These are phyloP conservation scores for Corymbia calophylla DNA, from an alignment of 441 rosid species.

Conservation along the genomic window DNA sequence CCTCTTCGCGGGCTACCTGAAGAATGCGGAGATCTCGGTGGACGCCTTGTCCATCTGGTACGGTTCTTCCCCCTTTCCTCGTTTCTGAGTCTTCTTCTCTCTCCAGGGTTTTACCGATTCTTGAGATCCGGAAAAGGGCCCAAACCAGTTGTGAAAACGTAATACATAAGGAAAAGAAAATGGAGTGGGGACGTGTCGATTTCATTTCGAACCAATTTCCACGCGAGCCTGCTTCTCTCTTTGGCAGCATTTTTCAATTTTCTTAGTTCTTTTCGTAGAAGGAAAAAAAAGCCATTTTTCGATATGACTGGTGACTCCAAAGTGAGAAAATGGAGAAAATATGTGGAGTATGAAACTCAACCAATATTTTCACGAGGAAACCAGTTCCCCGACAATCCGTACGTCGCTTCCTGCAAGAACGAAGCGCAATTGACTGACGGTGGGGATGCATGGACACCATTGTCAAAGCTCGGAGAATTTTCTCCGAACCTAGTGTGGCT, in stretches of 20 bases:
- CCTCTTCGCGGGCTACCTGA: constrained; percentile 72
- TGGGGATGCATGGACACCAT: neutral
- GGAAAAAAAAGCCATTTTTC: neutral
- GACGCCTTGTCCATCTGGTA: constrained; percentile 82
- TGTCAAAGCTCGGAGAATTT: neutral
- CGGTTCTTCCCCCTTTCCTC: neutral
- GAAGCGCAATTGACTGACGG: neutral
- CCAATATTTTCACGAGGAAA: too few relatives aligned
- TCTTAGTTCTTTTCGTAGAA: neutral
- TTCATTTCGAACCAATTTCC: neutral
- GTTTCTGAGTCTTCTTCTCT: too few relatives aligned
- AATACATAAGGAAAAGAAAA: neutral
- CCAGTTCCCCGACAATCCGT: neutral
- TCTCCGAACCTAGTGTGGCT: neutral
- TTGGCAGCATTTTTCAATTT: neutral
- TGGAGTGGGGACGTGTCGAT: neutral
- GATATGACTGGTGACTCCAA: neutral
- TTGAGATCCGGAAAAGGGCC: neutral
- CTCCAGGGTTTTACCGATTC: neutral
- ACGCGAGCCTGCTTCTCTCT: neutral
- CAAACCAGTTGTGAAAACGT: neutral
- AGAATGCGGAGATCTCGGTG: constrained; percentile 68
- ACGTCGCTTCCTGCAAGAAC: neutral
- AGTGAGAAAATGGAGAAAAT: too few relatives aligned
- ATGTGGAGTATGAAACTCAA: too few relatives aligned